Conservation (phyloP, 768 basidiomycete species). For the Lactarius sanguifluus region DNA sequence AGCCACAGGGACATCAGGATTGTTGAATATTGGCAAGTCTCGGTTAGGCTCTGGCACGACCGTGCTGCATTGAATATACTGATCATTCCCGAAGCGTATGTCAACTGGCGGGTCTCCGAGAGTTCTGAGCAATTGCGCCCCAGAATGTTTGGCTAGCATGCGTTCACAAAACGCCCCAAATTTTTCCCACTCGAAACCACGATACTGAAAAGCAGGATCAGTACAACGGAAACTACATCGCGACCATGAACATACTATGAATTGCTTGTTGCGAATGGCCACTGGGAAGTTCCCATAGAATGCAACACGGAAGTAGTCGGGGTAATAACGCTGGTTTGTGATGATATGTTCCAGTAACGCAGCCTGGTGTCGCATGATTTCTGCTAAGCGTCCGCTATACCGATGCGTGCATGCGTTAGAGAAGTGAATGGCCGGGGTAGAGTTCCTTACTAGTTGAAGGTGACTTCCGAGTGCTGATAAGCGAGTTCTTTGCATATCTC, state of each 20-base stretch:
- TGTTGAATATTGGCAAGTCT: conserved; percentile 72
- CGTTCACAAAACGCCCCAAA: conserved; percentile 86
- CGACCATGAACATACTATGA: conserved; percentile 58
- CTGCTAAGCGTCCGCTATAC: conserved; percentile 71
- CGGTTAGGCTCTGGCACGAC: conserved; percentile 86
- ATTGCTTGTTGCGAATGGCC: conserved; percentile 85
- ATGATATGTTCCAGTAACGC: conserved; percentile 84
- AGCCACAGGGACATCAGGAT: conserved; percentile 76
- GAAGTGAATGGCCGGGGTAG: conserved; percentile 2
- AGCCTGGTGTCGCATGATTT: conserved; percentile 87
- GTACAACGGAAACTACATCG: not conserved
- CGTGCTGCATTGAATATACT: conserved; percentile 86
- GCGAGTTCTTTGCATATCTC: conserved; percentile 92
- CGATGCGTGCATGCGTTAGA: conserved; percentile 18
- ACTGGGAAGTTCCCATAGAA: conserved; percentile 91
- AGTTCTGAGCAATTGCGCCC: conserved; percentile 73
- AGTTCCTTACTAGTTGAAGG: conserved; percentile 80
- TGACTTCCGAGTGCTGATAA: conserved; percentile 82
- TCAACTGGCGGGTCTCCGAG: conserved; percentile 78
- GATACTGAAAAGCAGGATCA: conserved; percentile 55
- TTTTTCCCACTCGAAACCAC: conserved; percentile 95
- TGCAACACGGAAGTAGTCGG: conserved; percentile 91
- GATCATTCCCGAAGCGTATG: conserved; percentile 72
- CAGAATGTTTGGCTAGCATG: conserved; percentile 88
- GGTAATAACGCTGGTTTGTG: conserved; percentile 77